Percentiles rank a stretch among this genome's conserved stretches.
Conservation (phyloP, 2,329 filamentous ascomycete genomes). For the Epichloe aotearoae region DNA sequence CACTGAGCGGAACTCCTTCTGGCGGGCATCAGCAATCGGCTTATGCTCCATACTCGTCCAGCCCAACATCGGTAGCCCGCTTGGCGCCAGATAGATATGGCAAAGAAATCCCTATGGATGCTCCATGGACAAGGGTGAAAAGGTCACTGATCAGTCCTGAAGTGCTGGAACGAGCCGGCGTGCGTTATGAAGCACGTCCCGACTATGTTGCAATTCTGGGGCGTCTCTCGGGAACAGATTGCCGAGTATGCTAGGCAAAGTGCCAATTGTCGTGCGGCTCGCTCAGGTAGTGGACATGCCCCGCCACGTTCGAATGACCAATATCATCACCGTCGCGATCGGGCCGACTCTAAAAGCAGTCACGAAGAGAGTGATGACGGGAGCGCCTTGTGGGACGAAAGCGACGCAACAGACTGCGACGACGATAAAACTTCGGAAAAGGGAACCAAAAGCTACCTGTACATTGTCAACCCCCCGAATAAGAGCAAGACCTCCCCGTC, state of each 20-base stretch:
- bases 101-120: conserved; percentile 39
- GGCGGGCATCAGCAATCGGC: conserved; percentile 12
- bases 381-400: conserved; percentile 17
- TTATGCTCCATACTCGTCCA: conserved; percentile 11
- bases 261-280: conserved; percentile 30
- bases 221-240: conserved; percentile 38
- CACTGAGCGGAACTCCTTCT: conserved; percentile 14
- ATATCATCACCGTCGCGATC: conserved; percentile 7
- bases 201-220: conserved; percentile 48
- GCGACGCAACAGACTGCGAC: conserved; percentile 19
- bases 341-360: conserved; percentile 21
- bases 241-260: conserved; percentile 36
- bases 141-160: conserved; percentile 40
- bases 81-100: conserved; percentile 45
- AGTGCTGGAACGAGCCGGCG: conserved; percentile 37
- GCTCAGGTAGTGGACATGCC: conserved; percentile 11
- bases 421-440: conserved; percentile 20
- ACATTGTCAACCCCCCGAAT: conserved; percentile 24
- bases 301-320: conserved; percentile 6
- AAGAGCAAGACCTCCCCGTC: conserved; percentile 22
- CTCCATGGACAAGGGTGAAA: conserved; percentile 44
- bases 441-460: conserved; percentile 20
- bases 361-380: conserved; percentile 20
- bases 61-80: conserved; percentile 19
- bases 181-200: conserved; percentile 46